Evolutionary conservation across 495 filamentous ascomycete species (phyloP).

Genomic region (Neurospora tetrasperma): DNA sequence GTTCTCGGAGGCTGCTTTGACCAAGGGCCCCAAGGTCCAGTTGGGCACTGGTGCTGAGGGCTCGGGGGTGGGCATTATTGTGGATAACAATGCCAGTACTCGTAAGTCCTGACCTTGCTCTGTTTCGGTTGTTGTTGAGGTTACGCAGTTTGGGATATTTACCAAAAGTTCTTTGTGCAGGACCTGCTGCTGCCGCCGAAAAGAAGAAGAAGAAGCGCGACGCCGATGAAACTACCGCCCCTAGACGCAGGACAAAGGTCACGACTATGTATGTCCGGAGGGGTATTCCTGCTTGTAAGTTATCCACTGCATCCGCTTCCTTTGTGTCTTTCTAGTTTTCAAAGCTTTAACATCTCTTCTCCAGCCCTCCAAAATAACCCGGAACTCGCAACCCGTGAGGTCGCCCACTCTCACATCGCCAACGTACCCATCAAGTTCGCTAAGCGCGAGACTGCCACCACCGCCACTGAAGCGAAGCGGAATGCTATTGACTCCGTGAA

Average conservation of each 20-base stretch:
- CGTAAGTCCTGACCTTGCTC: slow-evolving; percentile 7
- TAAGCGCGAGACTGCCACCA: slow-evolving; percentile 16
- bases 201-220: slow-evolving; percentile 18
- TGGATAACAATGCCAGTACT: slow-evolving; percentile 28
- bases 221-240: slow-evolving; percentile 16
- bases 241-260: slow-evolving; percentile 31
- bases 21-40: slow-evolving; percentile 35
- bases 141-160: no score
- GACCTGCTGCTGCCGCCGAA: slow-evolving; percentile 1
- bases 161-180: background rate
- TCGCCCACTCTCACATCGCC: slow-evolving; percentile 15
- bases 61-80: slow-evolving; percentile 39
- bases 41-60: slow-evolving; percentile 38
- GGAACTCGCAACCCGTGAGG: slow-evolving; percentile 17
- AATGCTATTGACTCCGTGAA: slow-evolving; percentile 34
- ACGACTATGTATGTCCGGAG: slow-evolving; percentile 41
- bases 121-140: no score
- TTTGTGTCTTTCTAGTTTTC: slow-evolving; percentile 8
- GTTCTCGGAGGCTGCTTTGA: slow-evolving; percentile 35
- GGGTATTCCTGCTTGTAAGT: slow-evolving; percentile 34
- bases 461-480: background rate
- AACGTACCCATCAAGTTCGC: slow-evolving; percentile 11
- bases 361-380: slow-evolving; percentile 27
- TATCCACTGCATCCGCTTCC: background rate
- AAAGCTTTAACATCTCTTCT: slow-evolving; percentile 2